A percentile compares a stretch with the other conserved stretches of the same genome.
Evolutionary conservation across 2,329 filamentous ascomycete genomes (phyloP).

Genomic region (Fusarium acutatum): DNA sequence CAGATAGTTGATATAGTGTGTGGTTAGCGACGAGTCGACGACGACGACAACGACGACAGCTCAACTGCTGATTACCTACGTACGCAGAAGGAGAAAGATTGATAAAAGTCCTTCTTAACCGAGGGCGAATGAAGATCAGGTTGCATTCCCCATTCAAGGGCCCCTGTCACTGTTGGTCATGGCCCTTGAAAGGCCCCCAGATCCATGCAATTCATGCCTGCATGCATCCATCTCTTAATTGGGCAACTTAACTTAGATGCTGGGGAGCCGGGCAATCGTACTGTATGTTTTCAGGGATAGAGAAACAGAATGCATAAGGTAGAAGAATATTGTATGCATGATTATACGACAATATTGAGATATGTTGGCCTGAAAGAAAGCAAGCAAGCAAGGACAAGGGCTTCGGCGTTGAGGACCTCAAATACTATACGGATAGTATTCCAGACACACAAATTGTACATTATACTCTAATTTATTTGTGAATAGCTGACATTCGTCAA

Average conservation of each 20-base stretch:
- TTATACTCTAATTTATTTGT: not conserved
- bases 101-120: not conserved
- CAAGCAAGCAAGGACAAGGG: not conserved
- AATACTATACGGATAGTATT: not conserved
- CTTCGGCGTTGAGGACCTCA: slow-evolving; percentile 1
- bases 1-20: not conserved
- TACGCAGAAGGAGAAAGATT: not conserved
- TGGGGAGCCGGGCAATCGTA: not conserved
- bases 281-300: slow-evolving; percentile 2
- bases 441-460: not conserved
- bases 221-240: slow-evolving; percentile 32
- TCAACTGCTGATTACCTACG: not conserved
- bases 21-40: not conserved
- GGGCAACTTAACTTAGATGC: slow-evolving; percentile 6
- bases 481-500: not conserved
- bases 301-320: not conserved
- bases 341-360: not conserved
- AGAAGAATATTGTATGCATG: not conserved
- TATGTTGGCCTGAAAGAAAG: not conserved
- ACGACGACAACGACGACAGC: not conserved
- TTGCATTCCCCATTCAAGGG: not conserved
- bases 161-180: not conserved
- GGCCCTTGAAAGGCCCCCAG: not conserved
- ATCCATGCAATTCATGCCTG: slow-evolving; percentile 24
- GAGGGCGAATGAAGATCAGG: not conserved